Evolutionary conservation across 352 stramenopile species (phyloP).

Genomic region (Phytophthora macrochlamydospora): DNA sequence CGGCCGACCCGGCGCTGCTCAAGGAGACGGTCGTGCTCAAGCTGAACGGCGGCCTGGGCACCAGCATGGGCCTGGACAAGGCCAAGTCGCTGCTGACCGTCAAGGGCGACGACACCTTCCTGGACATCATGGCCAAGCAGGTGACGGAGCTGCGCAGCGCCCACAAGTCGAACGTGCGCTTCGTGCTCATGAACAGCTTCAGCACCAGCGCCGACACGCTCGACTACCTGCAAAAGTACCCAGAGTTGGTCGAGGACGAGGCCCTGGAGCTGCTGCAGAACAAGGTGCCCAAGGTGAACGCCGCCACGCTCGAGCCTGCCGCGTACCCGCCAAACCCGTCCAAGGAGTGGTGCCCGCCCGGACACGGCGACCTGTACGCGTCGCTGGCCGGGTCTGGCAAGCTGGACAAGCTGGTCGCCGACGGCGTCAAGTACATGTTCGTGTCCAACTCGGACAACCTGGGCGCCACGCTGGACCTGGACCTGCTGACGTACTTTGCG

Average conservation of each 20-base stretch:
- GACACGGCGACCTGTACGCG: slow-evolving; percentile 87
- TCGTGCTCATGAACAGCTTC: slow-evolving; percentile 92
- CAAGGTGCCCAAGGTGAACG: slow-evolving; percentile 97
- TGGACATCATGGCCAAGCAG: slow-evolving; percentile 91
- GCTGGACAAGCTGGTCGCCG: slow-evolving; percentile 83
- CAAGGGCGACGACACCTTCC: slow-evolving; percentile 94
- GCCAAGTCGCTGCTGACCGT: slow-evolving; percentile 94
- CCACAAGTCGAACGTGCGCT: slow-evolving; percentile 93
- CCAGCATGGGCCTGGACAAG: slow-evolving; percentile 95
- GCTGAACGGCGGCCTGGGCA: slow-evolving; percentile 87
- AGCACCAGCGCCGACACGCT: slow-evolving; percentile 87
- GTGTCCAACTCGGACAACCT: slow-evolving; percentile 92
- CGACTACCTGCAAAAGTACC: slow-evolving; percentile 90
- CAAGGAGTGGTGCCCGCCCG: slow-evolving; percentile 89
- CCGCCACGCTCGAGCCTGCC: slow-evolving; percentile 78
- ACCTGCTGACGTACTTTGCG: slow-evolving; percentile 89
- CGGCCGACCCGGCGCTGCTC: slow-evolving; percentile 69
- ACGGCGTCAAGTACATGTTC: slow-evolving; percentile 92
- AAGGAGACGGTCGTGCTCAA: slow-evolving; percentile 90
- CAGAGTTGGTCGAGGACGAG: slow-evolving; percentile 92
- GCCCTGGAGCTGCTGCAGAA: slow-evolving; percentile 98
- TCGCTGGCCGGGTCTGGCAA: slow-evolving; percentile 86
- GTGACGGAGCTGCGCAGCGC: slow-evolving; percentile 94
- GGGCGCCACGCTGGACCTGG: slow-evolving; percentile 80
- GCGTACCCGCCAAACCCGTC: slow-evolving; percentile 60